These are phyloP conservation scores for Beauveria scarabaeidicola DNA, from an alignment of 2,329 filamentous ascomycete genomes.

Conservation along the genomic window DNA sequence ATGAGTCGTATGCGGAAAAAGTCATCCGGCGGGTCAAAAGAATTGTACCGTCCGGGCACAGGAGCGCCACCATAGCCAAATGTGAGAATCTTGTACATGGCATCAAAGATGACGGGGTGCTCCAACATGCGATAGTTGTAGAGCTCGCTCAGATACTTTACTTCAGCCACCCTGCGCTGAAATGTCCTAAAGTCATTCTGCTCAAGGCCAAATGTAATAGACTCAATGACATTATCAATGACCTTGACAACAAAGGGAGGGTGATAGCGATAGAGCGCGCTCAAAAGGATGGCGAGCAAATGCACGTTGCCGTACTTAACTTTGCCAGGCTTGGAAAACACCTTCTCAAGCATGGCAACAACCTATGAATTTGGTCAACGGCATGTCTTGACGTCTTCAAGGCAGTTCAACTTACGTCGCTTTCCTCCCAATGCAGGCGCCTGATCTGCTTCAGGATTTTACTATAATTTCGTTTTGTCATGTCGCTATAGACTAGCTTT, in stretches of 20 bases:
- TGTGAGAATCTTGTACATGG: slow-evolving; percentile 86
- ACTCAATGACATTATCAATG: slow-evolving; percentile 85
- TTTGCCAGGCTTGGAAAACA: slow-evolving; percentile 93
- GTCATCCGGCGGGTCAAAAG: slow-evolving; percentile 82
- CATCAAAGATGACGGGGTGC: slow-evolving; percentile 90
- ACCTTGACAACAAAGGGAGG: slow-evolving; percentile 84
- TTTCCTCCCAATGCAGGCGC: slow-evolving; percentile 94
- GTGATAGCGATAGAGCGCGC: slow-evolving; percentile 85
- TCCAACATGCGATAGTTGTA: slow-evolving; percentile 98
- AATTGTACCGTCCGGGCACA: slow-evolving; percentile 65
- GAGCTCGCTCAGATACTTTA: slow-evolving; percentile 91
- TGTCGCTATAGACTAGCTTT: slow-evolving; percentile 85
- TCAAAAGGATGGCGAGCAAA: slow-evolving; percentile 79
- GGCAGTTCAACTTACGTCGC: slow-evolving; percentile 47
- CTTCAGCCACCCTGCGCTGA: slow-evolving; percentile 86
- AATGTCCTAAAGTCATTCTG: slow-evolving; percentile 97
- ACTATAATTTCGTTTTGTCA: slow-evolving; percentile 89
- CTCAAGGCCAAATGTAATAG: slow-evolving; percentile 79
- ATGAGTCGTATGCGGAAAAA: slow-evolving; percentile 92
- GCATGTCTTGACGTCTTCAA: not conserved
- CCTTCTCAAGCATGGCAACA: slow-evolving; percentile 70
- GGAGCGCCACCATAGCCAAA: slow-evolving; percentile 88
- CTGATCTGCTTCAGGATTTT: slow-evolving; percentile 91
- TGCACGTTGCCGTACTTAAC: slow-evolving; percentile 98
- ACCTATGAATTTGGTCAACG: slow-evolving; percentile 36